Evolutionary conservation across 2,329 filamentous ascomycete genomes (phyloP).

Genomic region (Clarireedia sp.): DNA sequence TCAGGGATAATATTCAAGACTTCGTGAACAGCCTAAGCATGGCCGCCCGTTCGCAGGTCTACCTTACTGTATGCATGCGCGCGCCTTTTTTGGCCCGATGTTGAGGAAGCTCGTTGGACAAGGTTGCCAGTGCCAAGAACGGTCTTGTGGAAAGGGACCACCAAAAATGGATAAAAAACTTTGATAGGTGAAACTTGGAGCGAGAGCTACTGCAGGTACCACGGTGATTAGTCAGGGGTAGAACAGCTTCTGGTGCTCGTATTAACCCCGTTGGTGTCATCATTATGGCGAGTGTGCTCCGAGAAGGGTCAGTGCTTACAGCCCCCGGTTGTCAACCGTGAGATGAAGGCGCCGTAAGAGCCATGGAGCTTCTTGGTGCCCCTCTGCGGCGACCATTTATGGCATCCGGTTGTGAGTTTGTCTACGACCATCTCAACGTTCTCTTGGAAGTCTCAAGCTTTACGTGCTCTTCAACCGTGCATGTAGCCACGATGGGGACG

Average conservation of each 20-base stretch:
- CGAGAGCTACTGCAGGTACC: conserved; percentile 8
- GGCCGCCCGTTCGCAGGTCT: neutral
- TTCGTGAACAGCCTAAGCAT: conserved; percentile 3
- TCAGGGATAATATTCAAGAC: conserved; percentile 3
- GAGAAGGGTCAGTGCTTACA: conserved; percentile 6
- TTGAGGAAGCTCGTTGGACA: neutral
- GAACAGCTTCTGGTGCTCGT: neutral
- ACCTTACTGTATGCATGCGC: conserved; percentile 3
- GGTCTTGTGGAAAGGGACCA: neutral
- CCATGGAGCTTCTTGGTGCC: no score
- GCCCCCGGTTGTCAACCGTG: neutral
- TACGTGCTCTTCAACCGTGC: no score
- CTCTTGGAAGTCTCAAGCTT: no score
- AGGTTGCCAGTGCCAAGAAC: neutral
- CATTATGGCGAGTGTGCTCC: neutral
- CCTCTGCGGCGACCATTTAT: neutral
- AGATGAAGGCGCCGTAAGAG: neutral
- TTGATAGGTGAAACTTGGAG: conserved; percentile 5
- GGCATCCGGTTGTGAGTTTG: neutral
- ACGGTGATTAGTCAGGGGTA: conserved; percentile 2
- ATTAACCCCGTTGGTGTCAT: neutral
- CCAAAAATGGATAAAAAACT: conserved; percentile 1
- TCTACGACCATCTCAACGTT: no score
- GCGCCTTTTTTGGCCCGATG: neutral
- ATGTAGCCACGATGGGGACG: no score